A percentile compares a stretch with the other conserved stretches of the same genome.
These are phyloP conservation scores for Taphrina deformans DNA, from an alignment of 1,139 yeast species.

Conservation along the genomic window DNA sequence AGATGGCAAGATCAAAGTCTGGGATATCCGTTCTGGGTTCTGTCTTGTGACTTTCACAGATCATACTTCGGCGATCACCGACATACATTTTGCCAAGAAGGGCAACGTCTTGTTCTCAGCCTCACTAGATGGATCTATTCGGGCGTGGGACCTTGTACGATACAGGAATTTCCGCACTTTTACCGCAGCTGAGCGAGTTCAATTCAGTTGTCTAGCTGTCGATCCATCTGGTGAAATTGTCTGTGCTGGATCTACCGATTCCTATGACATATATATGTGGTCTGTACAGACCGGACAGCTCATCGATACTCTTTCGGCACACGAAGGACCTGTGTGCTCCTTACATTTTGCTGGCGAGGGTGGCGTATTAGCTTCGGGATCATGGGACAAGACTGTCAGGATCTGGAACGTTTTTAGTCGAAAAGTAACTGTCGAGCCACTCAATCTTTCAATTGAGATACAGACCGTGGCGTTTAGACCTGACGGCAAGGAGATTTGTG, in stretches of 20 bases:
- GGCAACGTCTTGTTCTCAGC: conserved; percentile 90
- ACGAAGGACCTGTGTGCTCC: conserved; percentile 92
- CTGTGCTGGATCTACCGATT: conserved; percentile 90
- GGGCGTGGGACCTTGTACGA: conserved; percentile 94
- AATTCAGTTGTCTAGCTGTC: conserved; percentile 84
- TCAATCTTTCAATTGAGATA: conserved; percentile 83
- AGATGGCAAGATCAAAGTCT: conserved; percentile 93
- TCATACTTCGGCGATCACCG: conserved; percentile 86
- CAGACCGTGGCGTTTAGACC: conserved; percentile 82
- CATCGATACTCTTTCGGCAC: conserved; percentile 83
- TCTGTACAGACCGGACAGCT: conserved; percentile 94
- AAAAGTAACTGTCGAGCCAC: conserved; percentile 83
- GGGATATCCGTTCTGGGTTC: conserved; percentile 94
- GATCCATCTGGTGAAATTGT: conserved; percentile 98
- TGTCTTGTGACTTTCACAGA: conserved; percentile 89
- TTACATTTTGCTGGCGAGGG: conserved; percentile 81
- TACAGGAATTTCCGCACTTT: conserved; percentile 92
- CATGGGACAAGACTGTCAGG: conserved; percentile 95
- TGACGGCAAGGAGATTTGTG: conserved; percentile 87
- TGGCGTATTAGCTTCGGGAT: conserved; percentile 79
- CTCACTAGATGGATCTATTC: conserved; percentile 91
- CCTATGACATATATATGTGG: conserved; percentile 92
- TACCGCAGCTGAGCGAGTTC: conserved; percentile 85
- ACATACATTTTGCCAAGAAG: conserved; percentile 76
- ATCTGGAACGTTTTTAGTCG: conserved; percentile 86